A percentile compares a stretch with the other conserved stretches of the same genome.
Conservation (phyloP, 768 basidiomycete species). For the Tulasnella sp. region DNA sequence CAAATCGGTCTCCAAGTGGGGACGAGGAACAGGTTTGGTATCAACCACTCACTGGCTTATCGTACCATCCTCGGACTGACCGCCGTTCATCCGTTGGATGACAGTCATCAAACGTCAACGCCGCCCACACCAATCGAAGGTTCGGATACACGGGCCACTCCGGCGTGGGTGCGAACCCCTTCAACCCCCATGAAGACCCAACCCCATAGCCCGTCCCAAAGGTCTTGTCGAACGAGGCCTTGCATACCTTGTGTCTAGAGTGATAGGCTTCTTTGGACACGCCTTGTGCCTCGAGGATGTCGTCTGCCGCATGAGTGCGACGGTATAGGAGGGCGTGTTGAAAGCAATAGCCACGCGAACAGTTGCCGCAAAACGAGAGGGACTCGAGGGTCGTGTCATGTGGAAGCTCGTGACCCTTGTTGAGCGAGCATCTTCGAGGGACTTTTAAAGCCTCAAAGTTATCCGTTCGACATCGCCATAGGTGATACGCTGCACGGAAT, state of each 20-base stretch:
- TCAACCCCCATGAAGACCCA: background rate
- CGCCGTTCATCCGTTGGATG: constrained; percentile 34
- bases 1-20: too few species aligned
- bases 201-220: background rate
- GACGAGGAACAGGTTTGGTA: too few species aligned
- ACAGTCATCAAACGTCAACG: constrained; percentile 39
- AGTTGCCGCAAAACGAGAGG: background rate
- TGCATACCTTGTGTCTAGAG: background rate
- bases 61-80: constrained; percentile 53
- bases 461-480: background rate
- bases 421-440: background rate
- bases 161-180: background rate
- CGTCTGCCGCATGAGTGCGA: constrained; percentile 3
- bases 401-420: background rate
- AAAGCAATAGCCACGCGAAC: constrained; percentile 2
- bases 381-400: background rate
- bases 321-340: constrained; percentile 1
- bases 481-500: constrained; percentile 4
- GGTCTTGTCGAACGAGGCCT: background rate
- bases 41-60: constrained; percentile 26
- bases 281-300: background rate
- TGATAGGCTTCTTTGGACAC: background rate
- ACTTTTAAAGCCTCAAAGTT: background rate
- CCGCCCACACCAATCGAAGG: constrained; percentile 34
- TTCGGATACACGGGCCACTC: background rate